Base-by-base conservation (phyloP, 1,284 basidiomycete species). In the Irpex sp. region DNA sequence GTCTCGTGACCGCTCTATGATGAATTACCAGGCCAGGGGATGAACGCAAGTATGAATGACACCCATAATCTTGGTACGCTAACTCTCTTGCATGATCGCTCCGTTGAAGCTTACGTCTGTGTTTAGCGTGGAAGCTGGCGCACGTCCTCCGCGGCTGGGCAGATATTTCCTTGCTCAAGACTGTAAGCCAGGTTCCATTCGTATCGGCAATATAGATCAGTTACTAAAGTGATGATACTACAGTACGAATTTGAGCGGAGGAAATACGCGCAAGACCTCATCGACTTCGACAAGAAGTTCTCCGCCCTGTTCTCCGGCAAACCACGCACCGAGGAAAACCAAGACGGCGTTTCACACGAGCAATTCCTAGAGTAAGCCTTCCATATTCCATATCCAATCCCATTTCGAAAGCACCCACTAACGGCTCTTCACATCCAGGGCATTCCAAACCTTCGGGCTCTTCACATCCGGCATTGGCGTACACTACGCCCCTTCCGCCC, bases 11-110 rank as follows among this genome's bases (percentile, higher is more conserved):
- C 57, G 87, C 77, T 76, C 13, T 8, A 21, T 15, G 5, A 9
- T 19, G 54, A 8, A 26, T 15, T 11, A 36, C 9, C 85, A 79
- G 85, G 89, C 81, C 78, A 85, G 69, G 85, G 86, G 1, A 87
- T 87, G 86, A 88, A 88, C 68, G 85, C 85, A 1, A 90, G 89
- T 69, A 93, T 94, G 90, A 91, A 89, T 65, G 92, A 94, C 71
- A 85, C 88, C 8, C 91, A 92, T 68, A 93, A 93, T 70, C 81
- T 93, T 15, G 81, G 87, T 86, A 51, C 9, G 74, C 69, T 34
- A 31, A 47, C 1, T 11, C 5, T 1, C 31, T 36, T 15, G 40
- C 4, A 26, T 26, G 26, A 3, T 4, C 40, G 15, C 11, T 36
- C 21, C 48, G 9, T 57, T 47, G 13, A 26, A 5, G 19, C 4